These are phyloP conservation scores for Pythium brachiatum DNA, from an alignment of 352 stramenopile species.

Conservation along the genomic window DNA sequence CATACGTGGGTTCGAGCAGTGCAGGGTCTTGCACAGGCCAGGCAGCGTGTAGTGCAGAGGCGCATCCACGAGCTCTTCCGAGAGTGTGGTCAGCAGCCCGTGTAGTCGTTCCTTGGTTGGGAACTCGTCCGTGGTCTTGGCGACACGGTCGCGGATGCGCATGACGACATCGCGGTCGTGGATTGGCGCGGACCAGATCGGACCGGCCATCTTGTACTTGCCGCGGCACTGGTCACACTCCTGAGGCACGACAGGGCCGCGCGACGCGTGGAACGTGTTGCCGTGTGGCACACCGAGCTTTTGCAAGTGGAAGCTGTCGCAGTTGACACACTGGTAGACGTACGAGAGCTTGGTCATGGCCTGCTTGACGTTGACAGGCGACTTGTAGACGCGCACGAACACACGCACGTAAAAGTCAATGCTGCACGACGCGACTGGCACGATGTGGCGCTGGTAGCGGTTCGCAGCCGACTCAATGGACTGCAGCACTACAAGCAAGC, in stretches of 20 bases:
- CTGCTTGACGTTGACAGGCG: slow-evolving; percentile 93
- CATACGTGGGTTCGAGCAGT: slow-evolving; percentile 93
- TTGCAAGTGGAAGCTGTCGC: slow-evolving; percentile 97
- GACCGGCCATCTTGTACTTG: slow-evolving; percentile 93
- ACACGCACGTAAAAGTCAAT: slow-evolving; percentile 99
- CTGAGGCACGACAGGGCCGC: slow-evolving; percentile 63
- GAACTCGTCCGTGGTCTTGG: slow-evolving; percentile 82
- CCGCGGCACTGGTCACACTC: slow-evolving; percentile 79
- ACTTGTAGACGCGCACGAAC: slow-evolving; percentile 98
- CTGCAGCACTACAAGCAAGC: slow-evolving; percentile 88
- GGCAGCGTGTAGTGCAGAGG: slow-evolving; percentile 97
- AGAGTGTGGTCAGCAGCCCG: slow-evolving; percentile 94
- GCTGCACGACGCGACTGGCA: slow-evolving; percentile 96
- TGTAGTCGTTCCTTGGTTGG: slow-evolving; percentile 92
- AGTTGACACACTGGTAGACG: slow-evolving; percentile 92
- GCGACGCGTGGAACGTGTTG: slow-evolving; percentile 84
- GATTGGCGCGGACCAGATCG: slow-evolving; percentile 96
- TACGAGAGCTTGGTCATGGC: slow-evolving; percentile 90
- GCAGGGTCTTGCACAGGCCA: slow-evolving; percentile 90
- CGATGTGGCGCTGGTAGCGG: slow-evolving; percentile 95
- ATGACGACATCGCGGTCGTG: slow-evolving; percentile 91
- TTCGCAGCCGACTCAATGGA: slow-evolving; percentile 94
- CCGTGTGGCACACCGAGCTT: slow-evolving; percentile 86
- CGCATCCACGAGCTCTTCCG: slow-evolving; percentile 94
- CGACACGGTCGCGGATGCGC: slow-evolving; percentile 77